Conservation (phyloP, 208 protist species). For the Leishmania major region DNA sequence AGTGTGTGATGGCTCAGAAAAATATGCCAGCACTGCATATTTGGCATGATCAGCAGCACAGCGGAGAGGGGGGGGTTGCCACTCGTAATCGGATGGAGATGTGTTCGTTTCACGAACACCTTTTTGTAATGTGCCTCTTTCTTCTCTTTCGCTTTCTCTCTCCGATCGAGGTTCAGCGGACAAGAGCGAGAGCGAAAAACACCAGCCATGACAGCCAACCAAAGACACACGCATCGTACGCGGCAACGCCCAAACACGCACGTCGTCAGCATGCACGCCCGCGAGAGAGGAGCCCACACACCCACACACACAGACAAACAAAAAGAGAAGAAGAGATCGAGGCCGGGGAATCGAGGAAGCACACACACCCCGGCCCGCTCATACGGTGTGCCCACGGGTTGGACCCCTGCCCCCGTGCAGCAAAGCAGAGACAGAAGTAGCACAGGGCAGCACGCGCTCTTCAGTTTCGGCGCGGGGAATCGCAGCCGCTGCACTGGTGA, state of each 20-base stretch:
- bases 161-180: background rate
- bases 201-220: background rate
- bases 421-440: conserved; percentile 1
- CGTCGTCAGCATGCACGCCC: background rate
- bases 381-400: background rate
- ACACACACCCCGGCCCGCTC: background rate
- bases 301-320: background rate
- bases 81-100: background rate
- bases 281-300: conserved; percentile 9
- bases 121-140: background rate
- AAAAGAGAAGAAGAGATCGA: background rate
- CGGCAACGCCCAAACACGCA: background rate
- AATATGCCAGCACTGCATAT: background rate
- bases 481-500: background rate
- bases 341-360: background rate
- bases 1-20: background rate
- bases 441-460: background rate
- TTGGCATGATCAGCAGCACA: background rate
- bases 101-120: background rate
- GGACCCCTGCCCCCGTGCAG: background rate
- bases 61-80: background rate
- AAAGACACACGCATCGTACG: background rate
- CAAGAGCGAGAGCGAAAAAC: background rate
- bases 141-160: background rate
- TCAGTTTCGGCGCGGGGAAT: background rate